Percentiles rank a stretch among this genome's conserved stretches.
These are phyloP conservation scores for Aurinia saxatilis DNA, from an alignment of 345 rosid species.

Conservation along the genomic window DNA sequence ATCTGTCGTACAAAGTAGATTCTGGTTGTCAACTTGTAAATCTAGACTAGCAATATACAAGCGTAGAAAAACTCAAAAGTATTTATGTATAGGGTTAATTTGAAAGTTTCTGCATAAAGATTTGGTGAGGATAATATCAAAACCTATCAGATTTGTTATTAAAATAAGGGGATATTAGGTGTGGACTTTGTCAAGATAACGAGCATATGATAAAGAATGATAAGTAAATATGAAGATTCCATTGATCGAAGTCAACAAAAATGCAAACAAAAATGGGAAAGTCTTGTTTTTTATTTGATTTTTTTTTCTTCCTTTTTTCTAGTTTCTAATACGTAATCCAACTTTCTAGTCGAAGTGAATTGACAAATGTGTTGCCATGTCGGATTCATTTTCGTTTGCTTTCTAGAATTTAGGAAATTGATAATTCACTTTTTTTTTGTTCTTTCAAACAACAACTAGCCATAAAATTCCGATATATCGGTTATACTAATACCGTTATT, in stretches of 20 bases:
- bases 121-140: slow-evolving; percentile 23
- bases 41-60: too few species aligned
- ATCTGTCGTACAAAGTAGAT: neutral
- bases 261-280: slow-evolving; percentile 16
- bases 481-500: too few species aligned
- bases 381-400: neutral
- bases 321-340: neutral
- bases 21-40: neutral
- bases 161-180: slow-evolving; percentile 9
- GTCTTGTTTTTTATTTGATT: neutral
- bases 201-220: too few species aligned
- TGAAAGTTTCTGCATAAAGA: slow-evolving; percentile 17
- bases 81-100: neutral
- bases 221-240: slow-evolving; percentile 10
- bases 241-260: slow-evolving; percentile 23
- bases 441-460: too few species aligned
- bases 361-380: slow-evolving; percentile 7
- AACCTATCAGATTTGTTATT: slow-evolving; percentile 6
- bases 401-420: neutral
- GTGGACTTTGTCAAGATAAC: slow-evolving; percentile 29
- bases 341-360: neutral
- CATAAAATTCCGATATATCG: neutral
- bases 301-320: too few species aligned
- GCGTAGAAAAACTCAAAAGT: neutral
- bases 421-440: neutral